Conservation (phyloP, 2,329 filamentous ascomycete species). For the Microsporum audouinii region DNA sequence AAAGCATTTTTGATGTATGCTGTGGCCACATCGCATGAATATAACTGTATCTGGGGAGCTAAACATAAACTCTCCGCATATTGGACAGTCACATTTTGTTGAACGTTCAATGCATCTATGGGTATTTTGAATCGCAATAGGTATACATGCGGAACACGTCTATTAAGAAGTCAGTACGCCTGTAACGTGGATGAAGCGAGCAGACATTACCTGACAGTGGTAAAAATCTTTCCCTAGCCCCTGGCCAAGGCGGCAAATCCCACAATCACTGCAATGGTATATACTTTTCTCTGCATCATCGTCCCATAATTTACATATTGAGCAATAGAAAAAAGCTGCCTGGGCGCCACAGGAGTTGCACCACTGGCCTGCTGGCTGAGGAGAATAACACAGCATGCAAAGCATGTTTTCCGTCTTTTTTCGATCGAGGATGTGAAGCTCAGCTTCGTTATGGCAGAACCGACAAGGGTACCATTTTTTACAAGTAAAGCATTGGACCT, state of each 20-base stretch:
- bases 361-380: slow-evolving; percentile 67
- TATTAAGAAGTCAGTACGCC: slow-evolving; percentile 29
- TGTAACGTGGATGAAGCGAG: background rate
- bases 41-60: slow-evolving; percentile 79
- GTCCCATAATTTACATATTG: slow-evolving; percentile 93
- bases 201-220: slow-evolving; percentile 70
- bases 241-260: slow-evolving; percentile 82
- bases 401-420: slow-evolving; percentile 88
- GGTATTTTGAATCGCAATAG: slow-evolving; percentile 68
- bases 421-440: slow-evolving; percentile 68
- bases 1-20: slow-evolving; percentile 85
- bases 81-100: slow-evolving; percentile 91
- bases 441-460: slow-evolving; percentile 77
- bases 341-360: slow-evolving; percentile 67
- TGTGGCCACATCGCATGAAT: slow-evolving; percentile 91
- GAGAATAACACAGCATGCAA: slow-evolving; percentile 85
- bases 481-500: slow-evolving; percentile 84
- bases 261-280: slow-evolving; percentile 93
- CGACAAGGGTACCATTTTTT: slow-evolving; percentile 89
- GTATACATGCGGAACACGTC: slow-evolving; percentile 89
- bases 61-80: slow-evolving; percentile 94
- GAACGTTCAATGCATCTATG: slow-evolving; percentile 92
- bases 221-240: slow-evolving; percentile 90
- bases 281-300: slow-evolving; percentile 83
- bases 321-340: slow-evolving; percentile 83